Conservation (phyloP, 2,329 filamentous ascomycete species). For the Hysterium pulicare region DNA sequence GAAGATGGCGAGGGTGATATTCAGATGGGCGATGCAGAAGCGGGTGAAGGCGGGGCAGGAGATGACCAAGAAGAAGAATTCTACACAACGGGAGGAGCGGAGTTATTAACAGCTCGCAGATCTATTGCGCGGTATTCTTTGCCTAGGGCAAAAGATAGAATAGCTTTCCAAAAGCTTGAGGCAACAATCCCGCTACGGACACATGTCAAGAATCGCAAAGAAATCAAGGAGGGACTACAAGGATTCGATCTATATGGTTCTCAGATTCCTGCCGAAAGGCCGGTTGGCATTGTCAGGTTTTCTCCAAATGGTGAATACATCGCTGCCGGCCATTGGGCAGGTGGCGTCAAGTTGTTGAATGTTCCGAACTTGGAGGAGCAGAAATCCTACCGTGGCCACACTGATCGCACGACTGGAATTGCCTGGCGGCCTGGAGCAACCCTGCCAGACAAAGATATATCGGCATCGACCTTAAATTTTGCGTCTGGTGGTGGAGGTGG, state of each 20-base stretch:
- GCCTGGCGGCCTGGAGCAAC: conserved; percentile 87
- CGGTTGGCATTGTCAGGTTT: conserved; percentile 88
- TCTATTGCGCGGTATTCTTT: conserved; percentile 81
- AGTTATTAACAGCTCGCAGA: conserved; percentile 71
- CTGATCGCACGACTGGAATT: conserved; percentile 82
- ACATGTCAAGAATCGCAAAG: conserved; percentile 89
- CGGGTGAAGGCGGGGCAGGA: conserved; percentile 57
- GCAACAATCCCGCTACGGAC: conserved; percentile 79
- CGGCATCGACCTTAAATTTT: conserved; percentile 72
- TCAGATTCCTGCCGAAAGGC: conserved; percentile 86
- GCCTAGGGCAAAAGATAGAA: conserved; percentile 72
- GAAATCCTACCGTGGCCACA: conserved; percentile 77
- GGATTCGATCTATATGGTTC: conserved; percentile 89
- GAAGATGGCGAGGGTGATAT: conserved; percentile 53
- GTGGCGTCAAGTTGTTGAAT: conserved; percentile 79
- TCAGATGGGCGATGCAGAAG: conserved; percentile 47
- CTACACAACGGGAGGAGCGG: conserved; percentile 77
- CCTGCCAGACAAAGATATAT: conserved; percentile 66
- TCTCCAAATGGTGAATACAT: conserved; percentile 79
- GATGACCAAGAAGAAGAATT: conserved; percentile 74
- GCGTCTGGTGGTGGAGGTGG: conserved; percentile 89
- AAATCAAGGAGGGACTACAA: conserved; percentile 76
- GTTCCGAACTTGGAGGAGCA: conserved; percentile 80
- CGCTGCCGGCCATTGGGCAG: conserved; percentile 90
- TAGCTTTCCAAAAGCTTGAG: conserved; percentile 76